Conservation (phyloP, 345 rosid species). For the Citrus glauca region DNA sequence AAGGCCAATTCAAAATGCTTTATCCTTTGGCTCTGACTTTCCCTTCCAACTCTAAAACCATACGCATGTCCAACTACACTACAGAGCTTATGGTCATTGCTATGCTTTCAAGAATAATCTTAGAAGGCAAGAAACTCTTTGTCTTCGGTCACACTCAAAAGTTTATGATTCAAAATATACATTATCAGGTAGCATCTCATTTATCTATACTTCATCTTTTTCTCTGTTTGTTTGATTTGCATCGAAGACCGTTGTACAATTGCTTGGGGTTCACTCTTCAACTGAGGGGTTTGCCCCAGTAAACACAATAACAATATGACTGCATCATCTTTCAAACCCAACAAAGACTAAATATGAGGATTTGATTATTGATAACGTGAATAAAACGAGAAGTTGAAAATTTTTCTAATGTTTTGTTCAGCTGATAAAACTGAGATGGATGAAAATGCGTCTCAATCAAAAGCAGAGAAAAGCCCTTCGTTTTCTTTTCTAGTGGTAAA, state of each 20-base stretch:
- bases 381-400: neutral
- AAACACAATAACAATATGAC: neutral
- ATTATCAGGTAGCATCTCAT: neutral
- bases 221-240: neutral
- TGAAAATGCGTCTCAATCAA: neutral
- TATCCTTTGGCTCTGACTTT: neutral
- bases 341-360: neutral
- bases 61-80: neutral
- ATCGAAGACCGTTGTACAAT: neutral
- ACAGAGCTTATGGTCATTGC: neutral
- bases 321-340: neutral
- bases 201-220: neutral
- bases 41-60: neutral
- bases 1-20: neutral
- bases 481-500: neutral
- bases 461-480: neutral
- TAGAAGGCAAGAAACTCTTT: slow-evolving; percentile 27
- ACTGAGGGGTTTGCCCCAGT: neutral
- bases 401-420: neutral
- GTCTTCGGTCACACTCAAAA: slow-evolving; percentile 6
- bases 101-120: slow-evolving; percentile 12
- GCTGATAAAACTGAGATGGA: neutral
- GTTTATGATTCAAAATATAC: neutral
- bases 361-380: neutral
- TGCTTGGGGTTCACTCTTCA: slow-evolving; percentile 8